Percentiles rank a stretch among this genome's conserved stretches.
These are phyloP conservation scores for Pythium sukuiense DNA, from an alignment of 352 stramenopile species.

Conservation along the genomic window DNA sequence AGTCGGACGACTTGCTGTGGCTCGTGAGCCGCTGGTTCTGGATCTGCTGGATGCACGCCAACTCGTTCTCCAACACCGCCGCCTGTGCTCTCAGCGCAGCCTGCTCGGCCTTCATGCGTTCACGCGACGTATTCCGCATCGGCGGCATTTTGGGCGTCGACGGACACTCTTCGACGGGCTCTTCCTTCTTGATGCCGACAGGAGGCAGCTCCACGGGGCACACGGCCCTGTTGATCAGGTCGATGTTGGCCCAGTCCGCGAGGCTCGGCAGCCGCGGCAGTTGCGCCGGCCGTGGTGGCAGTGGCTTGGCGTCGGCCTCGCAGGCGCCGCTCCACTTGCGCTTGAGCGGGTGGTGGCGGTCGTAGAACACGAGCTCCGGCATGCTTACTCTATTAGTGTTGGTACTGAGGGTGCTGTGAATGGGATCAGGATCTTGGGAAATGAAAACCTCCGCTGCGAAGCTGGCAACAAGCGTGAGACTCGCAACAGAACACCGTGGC, in stretches of 20 bases:
- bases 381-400: slow-evolving; percentile 5
- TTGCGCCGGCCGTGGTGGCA: background rate
- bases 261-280: slow-evolving; percentile 21
- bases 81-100: slow-evolving; percentile 20
- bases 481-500: background rate
- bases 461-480: background rate
- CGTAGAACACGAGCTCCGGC: slow-evolving; percentile 25
- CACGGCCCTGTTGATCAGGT: background rate
- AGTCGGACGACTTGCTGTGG: background rate
- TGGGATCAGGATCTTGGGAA: background rate
- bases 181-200: background rate
- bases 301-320: background rate
- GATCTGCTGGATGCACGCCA: slow-evolving; percentile 18
- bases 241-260: slow-evolving; percentile 17
- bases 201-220: background rate
- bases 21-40: slow-evolving; percentile 16
- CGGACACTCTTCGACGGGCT: background rate
- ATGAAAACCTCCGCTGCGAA: background rate
- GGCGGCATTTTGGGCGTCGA: background rate
- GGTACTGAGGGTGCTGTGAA: background rate
- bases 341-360: slow-evolving; percentile 24
- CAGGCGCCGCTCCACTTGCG: slow-evolving; percentile 15
- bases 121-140: slow-evolving; percentile 26
- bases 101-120: slow-evolving; percentile 29
- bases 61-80: slow-evolving; percentile 16